phyloP scores from a whole-genome alignment of 441 rosid species.

The Brassica balearica region DNA sequence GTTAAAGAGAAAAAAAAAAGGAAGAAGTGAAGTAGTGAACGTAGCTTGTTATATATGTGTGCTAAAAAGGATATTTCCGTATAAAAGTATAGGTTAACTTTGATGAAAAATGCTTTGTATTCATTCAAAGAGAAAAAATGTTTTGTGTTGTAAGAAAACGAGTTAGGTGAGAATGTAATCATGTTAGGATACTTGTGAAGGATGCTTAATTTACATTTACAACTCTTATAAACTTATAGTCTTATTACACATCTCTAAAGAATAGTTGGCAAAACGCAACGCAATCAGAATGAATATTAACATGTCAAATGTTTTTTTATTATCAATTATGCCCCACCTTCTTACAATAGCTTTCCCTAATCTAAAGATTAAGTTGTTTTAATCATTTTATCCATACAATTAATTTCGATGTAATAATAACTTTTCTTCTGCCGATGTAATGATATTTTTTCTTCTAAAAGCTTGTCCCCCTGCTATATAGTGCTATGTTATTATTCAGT shows the following conservation, averaged over 20 bases:
- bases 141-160: not conserved
- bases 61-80: not conserved
- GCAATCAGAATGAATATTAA: too few relatives aligned
- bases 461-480: not conserved
- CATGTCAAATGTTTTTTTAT: too few relatives aligned
- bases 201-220: not conserved
- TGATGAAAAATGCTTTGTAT: not conserved
- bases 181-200: slow-evolving; percentile 26
- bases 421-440: not conserved
- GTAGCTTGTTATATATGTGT: not conserved
- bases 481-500: not conserved
- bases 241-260: too few relatives aligned
- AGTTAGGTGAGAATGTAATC: slow-evolving; percentile 32
- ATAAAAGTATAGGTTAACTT: not conserved
- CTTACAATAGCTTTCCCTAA: not conserved
- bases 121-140: not conserved
- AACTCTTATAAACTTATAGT: too few relatives aligned
- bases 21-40: not conserved
- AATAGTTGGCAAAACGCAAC: too few relatives aligned
- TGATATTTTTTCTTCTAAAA: not conserved
- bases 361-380: not conserved
- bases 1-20: not conserved
- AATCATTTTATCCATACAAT: not conserved
- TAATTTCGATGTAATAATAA: not conserved
- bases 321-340: not conserved